Percentiles rank a stretch among this genome's conserved stretches.
Conservation (phyloP, 2,329 filamentous ascomycete species). For the Pyrenochaeta sp. region DNA sequence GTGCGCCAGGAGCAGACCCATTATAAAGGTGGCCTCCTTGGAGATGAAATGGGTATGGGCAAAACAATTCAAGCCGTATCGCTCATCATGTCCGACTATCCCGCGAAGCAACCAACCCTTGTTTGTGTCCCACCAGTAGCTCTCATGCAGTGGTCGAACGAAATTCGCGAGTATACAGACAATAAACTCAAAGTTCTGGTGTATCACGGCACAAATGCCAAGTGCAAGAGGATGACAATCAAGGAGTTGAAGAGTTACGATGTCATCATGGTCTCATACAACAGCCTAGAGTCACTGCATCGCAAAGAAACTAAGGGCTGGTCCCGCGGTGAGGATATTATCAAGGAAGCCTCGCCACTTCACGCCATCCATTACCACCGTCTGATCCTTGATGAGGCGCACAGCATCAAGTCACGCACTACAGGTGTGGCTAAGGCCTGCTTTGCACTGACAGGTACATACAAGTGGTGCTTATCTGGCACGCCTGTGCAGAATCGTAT, state of each 20-base stretch:
- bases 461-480: slow-evolving; percentile 95
- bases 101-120: slow-evolving; percentile 80
- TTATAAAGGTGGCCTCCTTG: slow-evolving; percentile 89
- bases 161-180: slow-evolving; percentile 74
- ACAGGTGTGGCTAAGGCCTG: slow-evolving; percentile 95
- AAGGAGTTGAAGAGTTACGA: slow-evolving; percentile 83
- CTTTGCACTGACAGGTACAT: slow-evolving; percentile 85
- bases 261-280: slow-evolving; percentile 98
- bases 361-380: slow-evolving; percentile 90
- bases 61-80: slow-evolving; percentile 99
- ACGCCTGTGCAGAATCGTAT: slow-evolving; percentile 97
- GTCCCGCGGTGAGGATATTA: slow-evolving; percentile 77
- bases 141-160: slow-evolving; percentile 86
- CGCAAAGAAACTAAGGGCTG: slow-evolving; percentile 93
- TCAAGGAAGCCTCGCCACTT: slow-evolving; percentile 79
- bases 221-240: slow-evolving; percentile 78
- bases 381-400: slow-evolving; percentile 91
- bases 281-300: slow-evolving; percentile 86
- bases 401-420: slow-evolving; percentile 90
- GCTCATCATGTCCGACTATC: slow-evolving; percentile 97
- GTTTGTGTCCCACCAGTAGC: slow-evolving; percentile 93
- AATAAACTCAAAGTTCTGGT: slow-evolving; percentile 90
- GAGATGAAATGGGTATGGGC: slow-evolving; percentile 98
- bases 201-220: slow-evolving; percentile 85
- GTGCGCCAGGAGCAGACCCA: slow-evolving; percentile 82